Base-by-base conservation (phyloP, 164 flowering plant species). In the Magnolia sinica region DNA sequence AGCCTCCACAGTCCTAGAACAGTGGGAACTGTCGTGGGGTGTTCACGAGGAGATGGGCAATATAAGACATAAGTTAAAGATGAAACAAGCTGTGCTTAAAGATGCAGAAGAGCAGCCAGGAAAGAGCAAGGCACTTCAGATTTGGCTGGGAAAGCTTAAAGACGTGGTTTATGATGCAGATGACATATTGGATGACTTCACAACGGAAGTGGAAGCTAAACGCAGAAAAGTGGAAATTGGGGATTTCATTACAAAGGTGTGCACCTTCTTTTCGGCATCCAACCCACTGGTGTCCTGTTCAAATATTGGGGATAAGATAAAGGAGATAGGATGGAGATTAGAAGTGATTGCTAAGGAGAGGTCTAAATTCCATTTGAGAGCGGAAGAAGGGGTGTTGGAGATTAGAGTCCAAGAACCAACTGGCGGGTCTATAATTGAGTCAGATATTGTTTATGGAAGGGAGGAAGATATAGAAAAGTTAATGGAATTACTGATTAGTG, bases 111-210 rank as follows among this genome's bases (percentile, higher is more conserved):
- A 24, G 24, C 24, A 24, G 24, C 24, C 24, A 24, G 24, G 0
- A 24, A 24, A 24, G 24, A 24, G 24, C 24, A 24, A 24, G 24
- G 24, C 24, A 24, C 24, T 24, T 24, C 24, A 24, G 24, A 24
- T 24, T 24, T 24, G 24, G 24, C 24, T 24, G 24, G 24, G 24
- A 24, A 24, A 24, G 24, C 24, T 24, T 24, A 24, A 24, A 24
- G 24, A 24, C 24, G 24, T 0, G 24, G 24, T 24, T 24, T 24
- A 24, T 24, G 24, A 24, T 24, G 24, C 24, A 24, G 70, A 74
- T 18, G 70, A 74, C 69, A 65, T 74, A 5, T 9, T 74, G 58
- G 70, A 74, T 51, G 59, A 64, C 18, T 45, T 64, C 58, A 74
- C 6, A n/a, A 65, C 23, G 24, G 24, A 24, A 24, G 24, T 24